phyloP scores from a whole-genome alignment of 2,329 filamentous ascomycete species.

The Aureobasidium lini region DNA sequence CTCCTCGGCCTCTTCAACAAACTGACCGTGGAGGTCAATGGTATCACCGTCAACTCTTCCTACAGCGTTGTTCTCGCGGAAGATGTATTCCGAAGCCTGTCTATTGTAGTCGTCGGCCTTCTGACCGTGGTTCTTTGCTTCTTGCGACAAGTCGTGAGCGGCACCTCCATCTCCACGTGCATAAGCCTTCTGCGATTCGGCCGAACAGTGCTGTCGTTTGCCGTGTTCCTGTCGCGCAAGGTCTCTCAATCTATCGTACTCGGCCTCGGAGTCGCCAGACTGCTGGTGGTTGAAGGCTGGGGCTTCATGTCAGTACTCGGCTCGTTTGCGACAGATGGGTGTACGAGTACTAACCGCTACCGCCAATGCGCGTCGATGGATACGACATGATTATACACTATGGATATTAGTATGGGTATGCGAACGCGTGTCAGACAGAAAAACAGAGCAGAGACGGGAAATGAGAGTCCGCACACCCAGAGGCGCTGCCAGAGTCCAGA shows the following conservation, averaged over 20 bases:
- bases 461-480: not conserved
- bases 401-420: not conserved
- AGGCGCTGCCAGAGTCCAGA: slow-evolving; percentile 6
- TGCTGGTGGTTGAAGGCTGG: slow-evolving; percentile 69
- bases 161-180: slow-evolving; percentile 68
- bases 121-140: slow-evolving; percentile 76
- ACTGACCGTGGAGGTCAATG: slow-evolving; percentile 91
- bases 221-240: slow-evolving; percentile 72
- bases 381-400: slow-evolving; percentile 17
- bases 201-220: slow-evolving; percentile 63
- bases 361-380: slow-evolving; percentile 17
- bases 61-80: slow-evolving; percentile 83
- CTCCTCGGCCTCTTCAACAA: slow-evolving; percentile 87
- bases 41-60: slow-evolving; percentile 70
- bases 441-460: not conserved
- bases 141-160: slow-evolving; percentile 77
- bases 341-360: slow-evolving; percentile 16
- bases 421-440: not conserved
- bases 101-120: slow-evolving; percentile 84
- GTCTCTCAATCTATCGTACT: slow-evolving; percentile 86
- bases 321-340: not conserved
- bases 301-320: slow-evolving; percentile 13
- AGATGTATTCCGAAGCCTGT: slow-evolving; percentile 89
- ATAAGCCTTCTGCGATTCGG: slow-evolving; percentile 69
- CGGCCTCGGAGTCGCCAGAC: slow-evolving; percentile 62